phyloP scores from a whole-genome alignment of 2,329 filamentous ascomycete genomes.

The Trichoderma sp. region DNA sequence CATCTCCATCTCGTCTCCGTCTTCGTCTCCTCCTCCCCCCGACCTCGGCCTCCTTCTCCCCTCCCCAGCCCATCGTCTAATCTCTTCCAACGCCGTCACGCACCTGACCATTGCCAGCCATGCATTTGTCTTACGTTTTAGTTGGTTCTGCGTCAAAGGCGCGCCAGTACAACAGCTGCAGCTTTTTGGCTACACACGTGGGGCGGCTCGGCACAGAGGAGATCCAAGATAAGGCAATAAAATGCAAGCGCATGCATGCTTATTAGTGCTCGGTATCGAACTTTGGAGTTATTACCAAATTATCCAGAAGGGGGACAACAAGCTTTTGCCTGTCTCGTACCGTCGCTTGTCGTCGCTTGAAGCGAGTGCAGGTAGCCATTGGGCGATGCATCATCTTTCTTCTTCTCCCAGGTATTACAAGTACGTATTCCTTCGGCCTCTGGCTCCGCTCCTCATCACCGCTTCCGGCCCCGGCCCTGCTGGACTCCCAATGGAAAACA shows the following conservation, averaged over 20 bases:
- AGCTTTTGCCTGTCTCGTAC: not conserved
- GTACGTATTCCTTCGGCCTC: not conserved
- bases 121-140: constrained; percentile 15
- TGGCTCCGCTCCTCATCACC: not conserved
- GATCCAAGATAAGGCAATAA: constrained; percentile 11
- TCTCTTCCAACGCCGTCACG: not conserved
- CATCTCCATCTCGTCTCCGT: not conserved
- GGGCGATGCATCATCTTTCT: not conserved
- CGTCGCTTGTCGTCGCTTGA: not conserved
- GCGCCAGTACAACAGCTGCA: not conserved
- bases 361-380: not conserved
- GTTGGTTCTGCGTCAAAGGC: not conserved
- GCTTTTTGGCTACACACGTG: not conserved
- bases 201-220: not conserved
- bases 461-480: not conserved
- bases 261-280: not conserved
- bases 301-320: not conserved
- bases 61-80: not conserved
- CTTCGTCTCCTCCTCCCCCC: not conserved
- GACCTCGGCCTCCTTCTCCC: not conserved
- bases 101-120: not conserved
- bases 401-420: too few relatives aligned
- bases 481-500: not conserved
- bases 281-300: not conserved
- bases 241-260: not conserved